Base-by-base conservation (phyloP, 164 flowering plant species). In the Amborella trichopoda region DNA sequence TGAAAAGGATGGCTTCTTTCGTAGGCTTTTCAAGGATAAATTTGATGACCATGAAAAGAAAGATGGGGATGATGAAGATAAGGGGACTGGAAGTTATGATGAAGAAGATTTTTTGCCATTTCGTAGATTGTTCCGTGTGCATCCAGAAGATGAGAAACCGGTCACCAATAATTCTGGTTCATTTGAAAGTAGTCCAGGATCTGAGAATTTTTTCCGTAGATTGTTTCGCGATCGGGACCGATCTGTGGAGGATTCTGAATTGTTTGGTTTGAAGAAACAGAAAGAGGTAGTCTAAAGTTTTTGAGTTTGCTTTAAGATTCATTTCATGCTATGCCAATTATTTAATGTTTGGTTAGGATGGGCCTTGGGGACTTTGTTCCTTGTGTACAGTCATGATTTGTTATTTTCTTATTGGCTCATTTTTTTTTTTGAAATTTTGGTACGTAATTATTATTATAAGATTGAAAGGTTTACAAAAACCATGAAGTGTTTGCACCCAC, bases 201-300 rank as follows among this genome's bases (percentile, higher is more conserved):
- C 95, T 2, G 95, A 88, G 59, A 88, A 67, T 21, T 88, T 93
- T 59, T 88, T 93, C 53, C 94, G 89, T 50, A 88, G 89, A 63
- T 58, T 93, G 38, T 88, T 93, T 52, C 73, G 81, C 56, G 99
- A 91, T 51, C 90, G 99, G 23, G 99, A 87, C 30, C 81, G 94
- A 18, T 88, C 96, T 23, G 61, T 93, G 48, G 96, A 93, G 64
- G 95, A 93, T 58, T 93, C 95, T 0, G 96, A 88, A 64, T 68
- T 93, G 26, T 81, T 73, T 71, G 81, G 96, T 59, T 74, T 59
- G 12, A 82, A 73, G 68, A 86, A 72, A 63, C 76, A 68, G 22
- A 78, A 74, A 63, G 91, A 78, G 94, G 96, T 87, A 23, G 55
- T 80, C 70, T 23, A 17, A 27, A 23, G 6, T 13, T 20, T 43